Percentiles rank a stretch among this genome's conserved stretches.
phyloP scores from a whole-genome alignment of 2,329 filamentous ascomycete species.

The Diaporthe sp. region DNA sequence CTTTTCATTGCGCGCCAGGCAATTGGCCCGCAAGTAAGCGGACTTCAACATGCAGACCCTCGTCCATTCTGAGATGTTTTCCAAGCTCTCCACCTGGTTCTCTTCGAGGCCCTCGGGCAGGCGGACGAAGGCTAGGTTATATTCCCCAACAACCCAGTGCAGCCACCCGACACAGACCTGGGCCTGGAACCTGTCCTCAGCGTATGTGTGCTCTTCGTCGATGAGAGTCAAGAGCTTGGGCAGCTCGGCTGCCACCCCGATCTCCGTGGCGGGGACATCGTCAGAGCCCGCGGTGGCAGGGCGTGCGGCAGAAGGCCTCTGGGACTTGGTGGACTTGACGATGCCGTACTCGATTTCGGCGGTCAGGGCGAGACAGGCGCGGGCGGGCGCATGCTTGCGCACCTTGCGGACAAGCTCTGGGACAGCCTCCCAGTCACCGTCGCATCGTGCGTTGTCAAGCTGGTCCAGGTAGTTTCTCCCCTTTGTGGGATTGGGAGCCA shows the following conservation, averaged over 20 bases:
- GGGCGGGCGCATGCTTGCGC: constrained; percentile 89
- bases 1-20: constrained; percentile 60
- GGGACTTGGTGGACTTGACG: constrained; percentile 59
- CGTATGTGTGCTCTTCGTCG: constrained; percentile 63
- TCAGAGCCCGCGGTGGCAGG: constrained; percentile 51
- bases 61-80: constrained; percentile 77
- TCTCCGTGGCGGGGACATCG: constrained; percentile 51
- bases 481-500: constrained; percentile 68
- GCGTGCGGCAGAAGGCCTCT: constrained; percentile 50
- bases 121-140: constrained; percentile 66
- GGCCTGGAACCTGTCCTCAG: constrained; percentile 78
- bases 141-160: constrained; percentile 81
- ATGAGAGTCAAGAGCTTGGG: constrained; percentile 66
- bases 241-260: constrained; percentile 57
- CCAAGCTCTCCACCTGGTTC: constrained; percentile 62
- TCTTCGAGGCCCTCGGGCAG: constrained; percentile 73
- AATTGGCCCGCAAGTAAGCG: constrained; percentile 79
- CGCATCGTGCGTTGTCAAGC: constrained; percentile 88
- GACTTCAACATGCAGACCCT: constrained; percentile 84
- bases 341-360: constrained; percentile 77
- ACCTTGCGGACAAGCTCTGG: constrained; percentile 93
- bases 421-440: constrained; percentile 86
- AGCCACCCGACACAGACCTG: constrained; percentile 87
- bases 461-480: constrained; percentile 82
- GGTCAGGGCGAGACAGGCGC: constrained; percentile 78